Percentiles rank a stretch among this genome's conserved stretches.
Conservation (phyloP, 192 early-diverging fungal genomes). For the Dimargaris verticillata region DNA sequence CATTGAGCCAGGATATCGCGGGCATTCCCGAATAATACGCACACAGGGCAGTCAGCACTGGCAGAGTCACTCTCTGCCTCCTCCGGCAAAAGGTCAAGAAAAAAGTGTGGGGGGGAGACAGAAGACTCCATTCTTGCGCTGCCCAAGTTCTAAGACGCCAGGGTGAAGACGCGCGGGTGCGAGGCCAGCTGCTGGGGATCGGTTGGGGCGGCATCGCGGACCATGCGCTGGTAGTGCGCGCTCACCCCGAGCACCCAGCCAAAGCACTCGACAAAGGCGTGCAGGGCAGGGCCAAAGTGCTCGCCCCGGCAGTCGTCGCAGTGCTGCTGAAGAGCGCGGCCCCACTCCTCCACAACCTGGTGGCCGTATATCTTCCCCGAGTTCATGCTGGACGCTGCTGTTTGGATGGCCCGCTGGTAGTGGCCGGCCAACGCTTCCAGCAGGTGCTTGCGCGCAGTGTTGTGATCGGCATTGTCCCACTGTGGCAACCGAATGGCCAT, state of each 20-base stretch:
- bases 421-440: constrained; percentile 51
- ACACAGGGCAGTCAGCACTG: too few relatives aligned
- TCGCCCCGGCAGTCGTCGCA: neutral
- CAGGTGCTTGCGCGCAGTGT: constrained; percentile 41
- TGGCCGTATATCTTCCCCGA: constrained; percentile 73
- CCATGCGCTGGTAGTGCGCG: too few relatives aligned
- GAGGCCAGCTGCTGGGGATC: too few relatives aligned
- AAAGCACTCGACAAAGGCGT: constrained; percentile 5
- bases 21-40: too few relatives aligned
- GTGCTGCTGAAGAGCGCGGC: constrained; percentile 19
- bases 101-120: too few relatives aligned
- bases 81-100: too few relatives aligned
- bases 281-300: constrained; percentile 1
- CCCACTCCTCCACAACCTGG: constrained; percentile 70
- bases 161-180: too few relatives aligned
- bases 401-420: constrained; percentile 61
- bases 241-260: constrained; percentile 6
- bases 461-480: constrained; percentile 59
- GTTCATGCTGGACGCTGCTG: constrained; percentile 49
- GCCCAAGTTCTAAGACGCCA: too few relatives aligned
- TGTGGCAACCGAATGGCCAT: constrained; percentile 59
- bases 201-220: too few relatives aligned
- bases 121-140: too few relatives aligned
- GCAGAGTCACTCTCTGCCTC: too few relatives aligned
- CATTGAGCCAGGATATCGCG: too few relatives aligned